These are phyloP conservation scores for Penicillium sp. DNA, from an alignment of 2,329 filamentous ascomycete species.

Conservation along the genomic window DNA sequence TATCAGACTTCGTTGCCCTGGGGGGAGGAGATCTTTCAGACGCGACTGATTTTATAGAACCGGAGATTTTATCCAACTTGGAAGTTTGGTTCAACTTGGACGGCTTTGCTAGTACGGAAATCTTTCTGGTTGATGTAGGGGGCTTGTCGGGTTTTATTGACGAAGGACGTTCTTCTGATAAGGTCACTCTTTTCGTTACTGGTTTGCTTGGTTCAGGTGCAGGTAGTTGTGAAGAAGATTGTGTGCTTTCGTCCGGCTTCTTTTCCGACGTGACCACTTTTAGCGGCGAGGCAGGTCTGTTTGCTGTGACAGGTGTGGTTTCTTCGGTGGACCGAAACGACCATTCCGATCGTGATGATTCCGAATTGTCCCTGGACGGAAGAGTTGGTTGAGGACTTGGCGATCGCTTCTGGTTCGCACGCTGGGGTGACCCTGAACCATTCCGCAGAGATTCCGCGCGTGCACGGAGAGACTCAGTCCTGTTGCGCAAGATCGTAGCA, in stretches of 20 bases:
- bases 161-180: background rate
- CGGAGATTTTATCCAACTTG: background rate
- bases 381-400: slow-evolving; percentile 12
- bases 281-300: slow-evolving; percentile 4
- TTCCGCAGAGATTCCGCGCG: slow-evolving; percentile 25
- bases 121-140: background rate
- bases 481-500: slow-evolving; percentile 21
- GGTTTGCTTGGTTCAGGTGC: background rate
- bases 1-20: slow-evolving; percentile 1
- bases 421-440: slow-evolving; percentile 13
- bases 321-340: slow-evolving; percentile 23
- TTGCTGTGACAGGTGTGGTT: background rate
- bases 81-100: background rate
- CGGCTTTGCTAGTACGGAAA: slow-evolving; percentile 5
- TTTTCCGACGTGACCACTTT: background rate
- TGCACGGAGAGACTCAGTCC: slow-evolving; percentile 25
- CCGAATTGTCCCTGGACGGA: slow-evolving; percentile 24
- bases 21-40: slow-evolving; percentile 8
- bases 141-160: background rate
- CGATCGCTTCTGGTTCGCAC: slow-evolving; percentile 18
- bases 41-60: slow-evolving; percentile 7
- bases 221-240: background rate
- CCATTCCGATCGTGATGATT: slow-evolving; percentile 22
- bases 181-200: background rate
- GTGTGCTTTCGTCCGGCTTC: background rate